These are phyloP conservation scores for Datisca glomerata DNA, from an alignment of 306 rosid species.

Conservation along the genomic window DNA sequence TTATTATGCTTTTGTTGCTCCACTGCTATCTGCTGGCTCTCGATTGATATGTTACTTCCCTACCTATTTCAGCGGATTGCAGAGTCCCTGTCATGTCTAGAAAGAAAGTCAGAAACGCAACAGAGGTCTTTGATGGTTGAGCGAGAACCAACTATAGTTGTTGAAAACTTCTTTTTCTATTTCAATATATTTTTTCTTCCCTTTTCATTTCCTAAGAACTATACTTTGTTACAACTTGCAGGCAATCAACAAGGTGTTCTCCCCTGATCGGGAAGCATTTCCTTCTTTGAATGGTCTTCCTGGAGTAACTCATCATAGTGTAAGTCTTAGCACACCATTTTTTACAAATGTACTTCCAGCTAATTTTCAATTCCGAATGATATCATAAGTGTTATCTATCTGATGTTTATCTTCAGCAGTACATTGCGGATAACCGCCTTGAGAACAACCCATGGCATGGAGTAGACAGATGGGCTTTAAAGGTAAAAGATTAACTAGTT, in stretches of 20 bases:
- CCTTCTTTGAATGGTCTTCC: conserved; percentile 93
- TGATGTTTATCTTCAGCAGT: conserved; percentile 48
- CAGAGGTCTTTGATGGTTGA: conserved; percentile 51
- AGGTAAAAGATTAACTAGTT: conserved; percentile 44
- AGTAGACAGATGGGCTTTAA: conserved; percentile 67
- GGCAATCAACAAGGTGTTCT: conserved; percentile 69
- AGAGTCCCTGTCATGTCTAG: conserved; percentile 72
- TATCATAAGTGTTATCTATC: too few relatives aligned
- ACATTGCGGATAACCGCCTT: conserved; percentile 58
- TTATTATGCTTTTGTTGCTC: neutral
- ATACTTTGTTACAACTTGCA: too few relatives aligned
- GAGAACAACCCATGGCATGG: conserved; percentile 93
- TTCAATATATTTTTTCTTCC: too few relatives aligned
- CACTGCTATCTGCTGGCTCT: conserved; percentile 1
- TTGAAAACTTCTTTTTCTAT: neutral
- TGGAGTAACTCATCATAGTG: conserved; percentile 91
- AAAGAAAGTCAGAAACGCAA: conserved; percentile 89
- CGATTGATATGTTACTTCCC: neutral
- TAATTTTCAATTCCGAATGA: too few relatives aligned
- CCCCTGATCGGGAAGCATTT: conserved; percentile 87
- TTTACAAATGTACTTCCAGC: too few relatives aligned
- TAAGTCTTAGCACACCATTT: too few relatives aligned
- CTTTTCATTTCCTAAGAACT: too few relatives aligned
- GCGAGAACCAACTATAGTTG: too few relatives aligned
- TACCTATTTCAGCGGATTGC: conserved; percentile 59